Evolutionary conservation across 345 rosid genomes (phyloP), one percentile per base, ranked within the genome.

Genomic region (Viola odorata): DNA sequence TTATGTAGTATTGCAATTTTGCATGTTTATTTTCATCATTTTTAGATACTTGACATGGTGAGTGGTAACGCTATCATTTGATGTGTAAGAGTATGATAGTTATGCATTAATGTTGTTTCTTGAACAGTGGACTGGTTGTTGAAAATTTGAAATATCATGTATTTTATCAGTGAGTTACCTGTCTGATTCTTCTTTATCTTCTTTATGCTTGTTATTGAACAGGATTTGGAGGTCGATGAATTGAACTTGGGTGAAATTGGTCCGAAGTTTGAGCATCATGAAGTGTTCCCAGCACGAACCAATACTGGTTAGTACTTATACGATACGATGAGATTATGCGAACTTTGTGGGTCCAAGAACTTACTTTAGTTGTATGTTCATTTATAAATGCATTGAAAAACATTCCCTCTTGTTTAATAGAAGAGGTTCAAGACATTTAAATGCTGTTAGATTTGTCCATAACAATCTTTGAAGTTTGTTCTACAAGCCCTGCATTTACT

Each of bases 221-320:
- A 91, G 99, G 76, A 60, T 52, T 70, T 91, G 77, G 71, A 63
- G 76, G 96, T 95, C 62, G 99, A 95, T 80, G 80, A 83, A 12
- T 66, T 91, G 68, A 84, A 88, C 71, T 77, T 95, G 75, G 82
- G 87, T 6, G 81, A 77, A 69, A 84, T 85, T 58, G 99, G 99
- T 68, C 96, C 98, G 39, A 86, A 87, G 53, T 91, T 95, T 64
- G 98, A 91, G 85, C 78, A 86, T 73, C 96, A 95, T 73, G 79
- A 72, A 59, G 65, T 83, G 81, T 95, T 95, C 76, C 94, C 99
- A 6, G 91, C 98, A 38, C 78, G 98, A 70, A 95, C 91, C 8
- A 95, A 91, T 76, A 88, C 99, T 49, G 96, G 99, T 95, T 73
- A 69, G 89, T 54, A 52, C 23, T 55, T 50, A 39, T 39, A 13